Evolutionary conservation across 164 flowering plant genomes (phyloP), one percentile per base, ranked within the genome.

Genomic region (Kingdonia uniflora): DNA sequence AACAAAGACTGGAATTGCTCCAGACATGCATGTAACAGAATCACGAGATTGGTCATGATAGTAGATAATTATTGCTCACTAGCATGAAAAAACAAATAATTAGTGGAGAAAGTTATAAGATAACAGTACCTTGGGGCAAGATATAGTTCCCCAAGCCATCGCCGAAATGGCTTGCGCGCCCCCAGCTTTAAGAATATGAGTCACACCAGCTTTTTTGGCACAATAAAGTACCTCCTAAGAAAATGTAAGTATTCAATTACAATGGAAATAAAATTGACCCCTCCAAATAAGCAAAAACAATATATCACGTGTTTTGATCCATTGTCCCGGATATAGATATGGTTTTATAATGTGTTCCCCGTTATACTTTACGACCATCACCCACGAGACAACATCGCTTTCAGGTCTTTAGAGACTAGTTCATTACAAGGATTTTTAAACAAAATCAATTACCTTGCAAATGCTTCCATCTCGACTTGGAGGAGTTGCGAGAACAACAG

Each of bases 101-200:
- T n/a, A 14, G 14, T 1, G 4, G 21, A 16, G 11, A 16, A 19
- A 14, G 15, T 6, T 14, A 40, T 14, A 14, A 19, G 10, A 59
- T 47, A 39, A 19, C 42, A 20, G 51, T 74, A 92, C 99, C 95
- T 92, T 92, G 12, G 97, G 99, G 65, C 99, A 88, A 51, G 91
- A 74, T 57, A 75, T 66, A 38, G 99, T 92, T n/a, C 97, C 99
- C 99, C 99, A 92, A 45, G 99, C 99, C 99, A 92, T 82, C 50
- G 99, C 95, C 62, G 97, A 71, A 47, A 88, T 80, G 19, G 99
- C 99, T 96, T 92, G 99, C 57, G 99, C 97, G 56, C 97, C 99
- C 45, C 97, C 99, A 41, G 99, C 97, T 77, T 88, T 88, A 61
- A 92, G 84, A 57, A 92, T 92, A 71, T 84, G 97, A 59, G 97